Evolutionary conservation across 257 asterid genomes (phyloP), one percentile per base, ranked within the genome.

Genomic region (Ilex asprella): DNA sequence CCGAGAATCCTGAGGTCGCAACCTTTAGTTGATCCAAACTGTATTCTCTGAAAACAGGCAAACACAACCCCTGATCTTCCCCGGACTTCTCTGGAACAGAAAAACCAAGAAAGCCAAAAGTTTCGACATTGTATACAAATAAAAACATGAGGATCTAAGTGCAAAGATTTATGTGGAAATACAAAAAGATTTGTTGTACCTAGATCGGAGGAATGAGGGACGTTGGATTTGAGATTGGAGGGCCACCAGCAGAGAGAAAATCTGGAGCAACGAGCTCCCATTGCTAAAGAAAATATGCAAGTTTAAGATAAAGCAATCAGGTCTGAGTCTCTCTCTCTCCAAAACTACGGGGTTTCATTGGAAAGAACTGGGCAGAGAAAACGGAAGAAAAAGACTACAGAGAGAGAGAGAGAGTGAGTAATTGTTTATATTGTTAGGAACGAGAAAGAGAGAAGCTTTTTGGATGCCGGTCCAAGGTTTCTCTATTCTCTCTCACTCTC

Each of bases 201-300:
- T 4, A 70, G 71, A 65, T 73, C 73, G 5, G 85, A 65, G 6
- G 78, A 60, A 66, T 70, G 56, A 12, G 73, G 56, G 73, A 61
- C 75, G 63, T 67, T 67, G 64, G 85, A 79, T 50, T 79, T 71
- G 65, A 68, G 66, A 51, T 62, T 70, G 60, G 76, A 67, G 31
- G 74, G 64, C 76, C 75, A 72, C 63, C 73, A 73, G 62, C 80
- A 79, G 55, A 67, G 64, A 47, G 73, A 76, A 32, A 76, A 58
- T 55, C 68, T 73, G 58, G 85, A 76, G 68, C 85, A 79, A 62
- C 82, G 73, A 67, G 75, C 82, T 61, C 85, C 82, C 85, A 76
- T 79, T 51, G 63, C 54, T 15, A 11, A 3, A 49, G 50, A 44
- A 21, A 21, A 21, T 21, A 1, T 44, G 9, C 50, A 49, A 6